Evolutionary conservation across 192 early-diverging fungal species (phyloP), one percentile per base, ranked within the genome.

Genomic region (Backusella luteola): DNA sequence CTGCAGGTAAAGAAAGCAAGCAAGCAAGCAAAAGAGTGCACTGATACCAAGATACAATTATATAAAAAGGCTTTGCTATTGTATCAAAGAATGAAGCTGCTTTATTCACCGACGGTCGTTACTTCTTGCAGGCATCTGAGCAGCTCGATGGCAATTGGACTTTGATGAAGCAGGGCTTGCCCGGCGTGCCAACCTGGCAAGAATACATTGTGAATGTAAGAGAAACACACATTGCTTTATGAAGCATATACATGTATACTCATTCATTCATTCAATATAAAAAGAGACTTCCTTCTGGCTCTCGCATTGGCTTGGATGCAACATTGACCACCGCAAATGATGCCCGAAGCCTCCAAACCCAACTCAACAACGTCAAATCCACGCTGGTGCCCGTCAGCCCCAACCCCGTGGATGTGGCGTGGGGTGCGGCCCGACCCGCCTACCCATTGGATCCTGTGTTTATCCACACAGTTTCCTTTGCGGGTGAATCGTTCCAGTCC

Each of bases 31-130:
- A 32, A 71, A 26, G 26, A 23, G 6, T 23, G 15, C 21, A 8
- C 32, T 68, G 4, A 5, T 68, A 14, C 42, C 34, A 68, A 53
- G 7, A 38, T 35, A 67, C 26, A 46, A 26, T 11, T 2, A 32
- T 32, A 32, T 32, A 32, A 32, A 35, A 66, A 88, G 92, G 94
- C n/a, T 90, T 93, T 69, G 97, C 96, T 3, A 90, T 99, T 36
- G 90, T 99, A 14, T 93, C 95, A 9, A 69, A 84, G 44, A 87
- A 93, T 53, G 80, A 89, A 53, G 96, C 96, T 68, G 91, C 93
- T 34, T 87, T 99, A 73, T 99, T 96, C 79, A 99, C 96, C 6
- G 97, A 99, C 80, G 97, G 96, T 1, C 88, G 96, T 66, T 98
- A 98, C 91, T 97, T 95, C 85, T 82, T 98, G 75, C 97, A 99